A percentile compares a stretch with the other conserved stretches of the same genome.
Conservation (phyloP, 2,329 filamentous ascomycete species). For the Dactylellina sp. region DNA sequence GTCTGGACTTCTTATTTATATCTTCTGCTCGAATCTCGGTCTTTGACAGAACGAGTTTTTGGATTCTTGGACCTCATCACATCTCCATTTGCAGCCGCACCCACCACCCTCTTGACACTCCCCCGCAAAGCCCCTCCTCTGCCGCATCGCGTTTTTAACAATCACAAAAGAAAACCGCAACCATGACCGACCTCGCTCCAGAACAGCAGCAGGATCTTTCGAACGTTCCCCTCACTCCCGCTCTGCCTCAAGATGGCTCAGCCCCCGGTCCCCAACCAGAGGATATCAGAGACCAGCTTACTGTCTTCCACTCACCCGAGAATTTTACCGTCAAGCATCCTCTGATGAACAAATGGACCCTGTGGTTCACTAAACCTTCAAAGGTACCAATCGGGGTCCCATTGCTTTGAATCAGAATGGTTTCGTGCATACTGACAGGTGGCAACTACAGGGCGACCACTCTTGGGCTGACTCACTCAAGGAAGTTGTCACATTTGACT, state of each 20-base stretch:
- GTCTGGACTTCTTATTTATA: slow-evolving; percentile 54
- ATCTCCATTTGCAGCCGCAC: slow-evolving; percentile 2
- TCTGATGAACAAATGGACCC: slow-evolving; percentile 95
- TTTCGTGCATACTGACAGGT: slow-evolving; percentile 14
- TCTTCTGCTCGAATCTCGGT: slow-evolving; percentile 40
- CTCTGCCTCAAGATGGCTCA: slow-evolving; percentile 49
- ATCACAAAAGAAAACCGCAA: slow-evolving; percentile 1
- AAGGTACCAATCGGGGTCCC: slow-evolving; percentile 76
- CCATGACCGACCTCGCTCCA: slow-evolving; percentile 44
- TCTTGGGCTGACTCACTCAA: slow-evolving; percentile 99
- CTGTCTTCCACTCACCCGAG: slow-evolving; percentile 96
- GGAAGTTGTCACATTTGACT: slow-evolving; percentile 98
- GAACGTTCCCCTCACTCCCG: slow-evolving; percentile 53
- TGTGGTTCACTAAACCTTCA: slow-evolving; percentile 99
- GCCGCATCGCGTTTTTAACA: neutral
- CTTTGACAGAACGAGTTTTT: slow-evolving; percentile 55
- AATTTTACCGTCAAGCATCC: slow-evolving; percentile 99
- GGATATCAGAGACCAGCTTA: slow-evolving; percentile 75
- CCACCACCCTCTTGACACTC: slow-evolving; percentile 3
- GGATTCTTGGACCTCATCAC: slow-evolving; percentile 40
- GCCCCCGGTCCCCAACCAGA: slow-evolving; percentile 62
- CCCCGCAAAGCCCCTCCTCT: neutral
- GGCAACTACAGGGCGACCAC: slow-evolving; percentile 76
- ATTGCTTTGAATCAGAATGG: neutral
- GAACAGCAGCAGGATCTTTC: slow-evolving; percentile 55